Conservation (phyloP, 2,329 filamentous ascomycete genomes). For the Pseudogymnoascus sp. region DNA sequence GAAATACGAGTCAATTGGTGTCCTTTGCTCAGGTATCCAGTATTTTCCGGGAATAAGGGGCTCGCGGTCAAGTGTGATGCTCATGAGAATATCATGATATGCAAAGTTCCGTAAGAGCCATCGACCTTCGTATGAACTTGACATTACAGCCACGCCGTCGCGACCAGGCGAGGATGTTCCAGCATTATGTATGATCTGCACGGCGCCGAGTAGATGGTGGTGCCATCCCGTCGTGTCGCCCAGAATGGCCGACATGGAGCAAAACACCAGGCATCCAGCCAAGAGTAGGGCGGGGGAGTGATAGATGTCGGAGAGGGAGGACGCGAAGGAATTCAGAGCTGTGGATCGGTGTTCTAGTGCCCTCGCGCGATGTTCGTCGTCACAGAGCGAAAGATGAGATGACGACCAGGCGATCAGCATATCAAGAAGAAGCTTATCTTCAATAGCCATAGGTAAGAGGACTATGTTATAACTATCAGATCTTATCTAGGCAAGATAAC, state of each 20-base stretch:
- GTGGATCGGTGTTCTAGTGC: slow-evolving; percentile 8
- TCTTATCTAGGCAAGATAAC: background rate
- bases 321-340: slow-evolving; percentile 5
- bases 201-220: slow-evolving; percentile 11
- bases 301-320: background rate
- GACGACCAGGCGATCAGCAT: slow-evolving; percentile 13
- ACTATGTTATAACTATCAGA: slow-evolving; percentile 9
- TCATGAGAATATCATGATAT: slow-evolving; percentile 21
- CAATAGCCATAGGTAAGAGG: slow-evolving; percentile 15
- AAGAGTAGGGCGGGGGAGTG: slow-evolving; percentile 4
- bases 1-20: slow-evolving; percentile 14
- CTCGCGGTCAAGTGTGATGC: slow-evolving; percentile 12
- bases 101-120: slow-evolving; percentile 22
- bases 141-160: background rate
- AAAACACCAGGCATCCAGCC: slow-evolving; percentile 12
- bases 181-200: slow-evolving; percentile 9
- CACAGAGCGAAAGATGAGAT: slow-evolving; percentile 11
- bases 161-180: background rate
- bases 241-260: slow-evolving; percentile 10
- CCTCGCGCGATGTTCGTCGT: background rate
- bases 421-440: slow-evolving; percentile 10
- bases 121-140: slow-evolving; percentile 13
- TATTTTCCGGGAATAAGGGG: slow-evolving; percentile 17
- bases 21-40: slow-evolving; percentile 14
- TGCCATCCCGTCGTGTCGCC: slow-evolving; percentile 13